Conservation (phyloP, 805 yeast genomes). For the Yamadazyma takamatsuzukensis region DNA sequence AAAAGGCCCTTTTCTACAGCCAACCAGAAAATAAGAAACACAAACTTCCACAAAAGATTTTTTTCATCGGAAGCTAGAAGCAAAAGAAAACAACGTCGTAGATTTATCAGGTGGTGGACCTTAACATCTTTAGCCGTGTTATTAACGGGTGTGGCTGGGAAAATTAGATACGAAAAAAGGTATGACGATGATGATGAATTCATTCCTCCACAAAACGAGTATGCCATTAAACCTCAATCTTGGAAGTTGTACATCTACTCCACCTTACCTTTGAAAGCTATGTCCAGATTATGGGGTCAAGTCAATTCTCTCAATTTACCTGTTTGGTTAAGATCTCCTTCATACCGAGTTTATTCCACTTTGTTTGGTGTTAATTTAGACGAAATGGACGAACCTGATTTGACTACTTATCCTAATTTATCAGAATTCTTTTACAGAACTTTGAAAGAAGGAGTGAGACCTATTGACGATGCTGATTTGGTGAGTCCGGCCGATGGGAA, state of each 20-base stretch:
- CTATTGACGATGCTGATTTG: conserved; percentile 60
- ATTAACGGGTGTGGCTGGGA: conserved; percentile 52
- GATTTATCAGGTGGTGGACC: conserved; percentile 51
- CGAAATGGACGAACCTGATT: conserved; percentile 83
- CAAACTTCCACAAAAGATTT: conserved; percentile 34
- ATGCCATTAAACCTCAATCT: conserved; percentile 60
- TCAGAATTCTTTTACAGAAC: conserved; percentile 89
- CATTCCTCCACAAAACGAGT: conserved; percentile 26
- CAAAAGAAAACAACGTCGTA: conserved; percentile 35
- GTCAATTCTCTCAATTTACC: conserved; percentile 83
- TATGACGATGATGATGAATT: conserved; percentile 29
- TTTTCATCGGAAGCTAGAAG: conserved; percentile 42
- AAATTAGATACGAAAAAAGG: conserved; percentile 34
- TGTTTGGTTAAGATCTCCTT: conserved; percentile 79
- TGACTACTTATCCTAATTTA: conserved; percentile 70
- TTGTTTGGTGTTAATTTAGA: conserved; percentile 84
- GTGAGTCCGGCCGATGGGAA: conserved; percentile 95
- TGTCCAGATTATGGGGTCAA: conserved; percentile 93
- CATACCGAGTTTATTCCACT: conserved; percentile 72
- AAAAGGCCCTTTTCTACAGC: conserved; percentile 34
- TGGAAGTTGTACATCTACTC: conserved; percentile 91
- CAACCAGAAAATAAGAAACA: conserved; percentile 30
- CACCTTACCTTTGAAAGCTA: conserved; percentile 84
- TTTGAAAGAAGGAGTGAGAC: conserved; percentile 74
- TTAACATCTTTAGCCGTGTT: conserved; percentile 50